Conservation (phyloP, 768 basidiomycete species). For the Podaxis sp. region DNA sequence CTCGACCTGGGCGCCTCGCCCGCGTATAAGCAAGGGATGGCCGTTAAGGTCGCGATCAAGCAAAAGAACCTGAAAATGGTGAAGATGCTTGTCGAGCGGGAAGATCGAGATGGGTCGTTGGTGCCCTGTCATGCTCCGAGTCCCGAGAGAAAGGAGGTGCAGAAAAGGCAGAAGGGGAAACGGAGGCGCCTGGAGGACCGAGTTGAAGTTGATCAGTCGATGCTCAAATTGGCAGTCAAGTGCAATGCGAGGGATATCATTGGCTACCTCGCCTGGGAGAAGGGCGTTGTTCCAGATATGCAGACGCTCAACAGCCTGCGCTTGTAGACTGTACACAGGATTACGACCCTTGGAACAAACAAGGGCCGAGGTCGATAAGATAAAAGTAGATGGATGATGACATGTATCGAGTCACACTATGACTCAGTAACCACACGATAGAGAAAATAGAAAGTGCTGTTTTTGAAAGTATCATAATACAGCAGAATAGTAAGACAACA, state of each 20-base stretch:
- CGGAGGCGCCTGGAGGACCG: slow-evolving; percentile 59
- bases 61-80: slow-evolving; percentile 67
- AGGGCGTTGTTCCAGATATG: slow-evolving; percentile 72
- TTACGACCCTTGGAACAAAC: background rate
- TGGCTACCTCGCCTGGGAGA: slow-evolving; percentile 67
- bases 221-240: slow-evolving; percentile 68
- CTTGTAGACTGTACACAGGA: background rate
- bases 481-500: slow-evolving; percentile 21
- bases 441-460: slow-evolving; percentile 13
- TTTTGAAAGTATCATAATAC: slow-evolving; percentile 17
- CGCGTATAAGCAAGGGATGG: slow-evolving; percentile 51
- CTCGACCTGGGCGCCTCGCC: slow-evolving; percentile 76
- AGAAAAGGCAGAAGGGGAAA: slow-evolving; percentile 34
- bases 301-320: slow-evolving; percentile 42
- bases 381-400: background rate
- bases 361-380: background rate
- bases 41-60: slow-evolving; percentile 74
- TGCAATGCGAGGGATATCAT: slow-evolving; percentile 66
- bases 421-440: background rate
- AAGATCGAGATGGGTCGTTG: background rate
- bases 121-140: background rate
- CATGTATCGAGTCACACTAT: background rate
- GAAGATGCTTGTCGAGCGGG: slow-evolving; percentile 58
- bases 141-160: slow-evolving; percentile 13
- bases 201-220: slow-evolving; percentile 46